Evolutionary conservation across 192 early-diverging fungal genomes (phyloP), one percentile per base, ranked within the genome.

Genomic region (Podila epigama): DNA sequence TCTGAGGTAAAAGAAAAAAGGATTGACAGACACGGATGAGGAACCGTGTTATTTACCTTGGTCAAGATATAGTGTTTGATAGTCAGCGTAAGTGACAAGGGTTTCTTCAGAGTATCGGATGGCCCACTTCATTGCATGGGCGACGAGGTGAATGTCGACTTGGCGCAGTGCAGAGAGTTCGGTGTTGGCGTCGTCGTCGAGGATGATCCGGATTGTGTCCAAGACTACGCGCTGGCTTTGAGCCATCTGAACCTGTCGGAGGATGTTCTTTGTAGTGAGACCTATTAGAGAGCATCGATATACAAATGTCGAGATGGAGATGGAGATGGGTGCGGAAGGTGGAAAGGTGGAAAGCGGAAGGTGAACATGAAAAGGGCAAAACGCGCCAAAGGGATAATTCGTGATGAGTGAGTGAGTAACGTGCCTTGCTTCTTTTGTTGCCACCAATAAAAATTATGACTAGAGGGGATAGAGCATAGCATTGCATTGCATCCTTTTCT

Each of bases 121-220:
- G 20, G 73, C 73, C 65, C 73, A 77, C 18, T 77, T 77, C 73
- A 77, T 77, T 27, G 73, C 73, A n/a, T 77, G 66, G 13, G 73
- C 73, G 29, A 77, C 66, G 54, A 77, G 60, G 32, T 77, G 73
- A 29, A 77, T 77, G 33, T 77, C 60, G 7, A 77, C 60, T 33
- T 68, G 65, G n/a, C 66, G 66, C 48, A 77, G 29, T 5, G 44
- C 55, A 25, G 73, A 77, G 3, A 77, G 66, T 25, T 77, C 66
- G 9, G 73, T 68, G 61, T 32, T 77, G 54, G 73, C 66, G 32
- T 77, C 66, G 28, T 77, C 73, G 37, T 77, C 73, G 33, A 77
- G 61, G n/a, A 77, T 68, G 13, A 77, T n/a, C 12, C 61, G 59
- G 42, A 77, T 63, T 1, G 73, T 68, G 28, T 77, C 55, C 20